A percentile compares a stretch with the other conserved stretches of the same genome.
Evolutionary conservation across 768 basidiomycete species (phyloP).

Genomic region (Mrakia hoshinonis): DNA sequence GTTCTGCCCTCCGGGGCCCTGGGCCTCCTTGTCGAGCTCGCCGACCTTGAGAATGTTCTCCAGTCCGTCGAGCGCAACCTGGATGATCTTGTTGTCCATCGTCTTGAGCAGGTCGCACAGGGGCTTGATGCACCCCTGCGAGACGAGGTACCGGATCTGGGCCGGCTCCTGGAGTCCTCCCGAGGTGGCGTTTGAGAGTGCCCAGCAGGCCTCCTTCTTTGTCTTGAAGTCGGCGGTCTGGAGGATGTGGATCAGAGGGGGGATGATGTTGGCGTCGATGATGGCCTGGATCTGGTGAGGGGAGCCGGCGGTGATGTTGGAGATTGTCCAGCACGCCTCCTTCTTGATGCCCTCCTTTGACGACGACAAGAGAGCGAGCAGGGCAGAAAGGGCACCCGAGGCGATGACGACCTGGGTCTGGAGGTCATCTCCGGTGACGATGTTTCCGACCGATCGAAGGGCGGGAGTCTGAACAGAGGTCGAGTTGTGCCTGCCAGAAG

Average conservation of each 20-base stretch:
- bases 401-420: conserved; percentile 99
- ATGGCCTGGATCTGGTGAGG: conserved; percentile 94
- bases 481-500: conserved; percentile 42
- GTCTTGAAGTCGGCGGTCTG: conserved; percentile 98
- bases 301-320: conserved; percentile 94
- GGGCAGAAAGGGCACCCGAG: conserved; percentile 88
- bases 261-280: conserved; percentile 92
- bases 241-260: conserved; percentile 96
- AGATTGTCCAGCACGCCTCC: conserved; percentile 99
- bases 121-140: conserved; percentile 97
- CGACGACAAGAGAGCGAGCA: conserved; percentile 83
- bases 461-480: conserved; percentile 97
- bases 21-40: conserved; percentile 79
- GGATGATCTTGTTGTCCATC: conserved; percentile 99
- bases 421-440: conserved; percentile 97
- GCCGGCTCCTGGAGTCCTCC: conserved; percentile 92
- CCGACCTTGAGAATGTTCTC: conserved; percentile 98
- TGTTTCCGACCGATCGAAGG: conserved; percentile 95
- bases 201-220: conserved; percentile 99
- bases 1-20: conserved; percentile 73
- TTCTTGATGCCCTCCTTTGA: conserved; percentile 98
- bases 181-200: conserved; percentile 96
- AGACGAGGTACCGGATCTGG: conserved; percentile 95
- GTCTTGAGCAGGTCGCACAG: conserved; percentile 90
- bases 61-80: conserved; percentile 67